Evolutionary conservation across 208 protist genomes (phyloP), one percentile per base, ranked within the genome.

Genomic region (Leishmania guyanensis): DNA sequence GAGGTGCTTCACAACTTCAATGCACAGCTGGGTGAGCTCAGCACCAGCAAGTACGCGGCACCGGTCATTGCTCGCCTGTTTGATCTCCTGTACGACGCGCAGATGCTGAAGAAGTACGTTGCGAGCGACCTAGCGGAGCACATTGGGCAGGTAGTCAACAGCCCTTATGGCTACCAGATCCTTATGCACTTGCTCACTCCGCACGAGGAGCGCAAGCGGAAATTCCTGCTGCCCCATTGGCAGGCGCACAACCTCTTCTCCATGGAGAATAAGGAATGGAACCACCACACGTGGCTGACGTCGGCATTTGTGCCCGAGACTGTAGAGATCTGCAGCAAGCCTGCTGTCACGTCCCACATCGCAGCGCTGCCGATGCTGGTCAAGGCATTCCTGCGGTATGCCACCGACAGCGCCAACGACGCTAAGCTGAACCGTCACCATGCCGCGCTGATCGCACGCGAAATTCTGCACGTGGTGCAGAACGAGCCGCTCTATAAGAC

Each of bases 181-280:
- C 69, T 98, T 10, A 89, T 98, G 82, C 95, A 98, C 74, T 86
- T 98, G 54, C 85, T 98, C 53, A 96, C 95, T 8, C 95, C 95
- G 29, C 74, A 90, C 62, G 79, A 82, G 72, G 89, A 88, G 58
- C 89, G 93, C 36, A 96, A 97, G 85, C 65, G 74, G 53, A 86
- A 77, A 56, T 94, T 95, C 70, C 82, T 98, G 84, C 89, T 95
- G 60, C 88, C 90, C 29, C 91, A 95, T 81, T 98, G 93, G 93
- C 85, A 83, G 51, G 88, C 94, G 75, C 92, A 98, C 87, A 98
- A 98, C 83, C 80, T 98, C 50, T 98, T 89, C 86, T 91, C 86
- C 43, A 66, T 91, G 58, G 90, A 93, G 78, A 97, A 96, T 77
- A 88, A 79, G 81, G 79, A 87, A 60, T 98, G 95, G 93, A 98